Evolutionary conservation across 31 red algal species (phyloP), one percentile per base, ranked within the genome.

Genomic region (Endocladia muricata): DNA sequence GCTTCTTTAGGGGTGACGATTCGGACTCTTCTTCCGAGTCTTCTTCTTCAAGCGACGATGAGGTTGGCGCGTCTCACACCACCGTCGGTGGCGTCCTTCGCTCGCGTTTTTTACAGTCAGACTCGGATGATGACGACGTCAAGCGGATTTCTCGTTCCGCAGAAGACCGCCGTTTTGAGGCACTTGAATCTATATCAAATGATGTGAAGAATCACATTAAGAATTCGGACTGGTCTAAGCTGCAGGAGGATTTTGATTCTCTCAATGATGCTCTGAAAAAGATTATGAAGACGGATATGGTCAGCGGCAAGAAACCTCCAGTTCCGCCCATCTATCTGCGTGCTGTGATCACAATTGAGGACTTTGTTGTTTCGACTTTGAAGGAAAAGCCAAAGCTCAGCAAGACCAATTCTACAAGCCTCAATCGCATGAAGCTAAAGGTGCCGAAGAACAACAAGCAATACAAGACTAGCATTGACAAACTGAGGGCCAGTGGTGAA

Each of bases 321-420:
- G 94, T 97, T 11, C 93, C 93, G 21, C 81, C 85, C 47, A 56
- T 90, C 4, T 96, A 90, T 49, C 28, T 94, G 28, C 76, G 86
- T 22, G 80, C 90, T 56, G 65, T 98, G 55, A 92, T 98, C 31
- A 90, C 93, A 13, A 74, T 98, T 31, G 91, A 98, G 75, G 91
- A 98, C 52, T 82, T 84, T 49, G 41, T 98, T 11, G 51, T 71
- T 2, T 60, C 80, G 36, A 85, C 78, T 6, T 39, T 88, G 26
- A 90, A 82, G n/a, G 84, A 92, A 11, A 98, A 94, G 59, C 94
- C 83, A n/a, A 92, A 92, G 51, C 82, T 98, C 37, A 91, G 86
- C 55, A 98, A 98, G 75, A 98, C 96, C 30, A 98, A 98, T 79
- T 86, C 96, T 58, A 98, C 91, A 48, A 93, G 91, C 73, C 63